Evolutionary conservation across 352 stramenopile species (phyloP), one percentile per base, ranked within the genome.

Genomic region (Thalassiosira livingstoniorum): DNA sequence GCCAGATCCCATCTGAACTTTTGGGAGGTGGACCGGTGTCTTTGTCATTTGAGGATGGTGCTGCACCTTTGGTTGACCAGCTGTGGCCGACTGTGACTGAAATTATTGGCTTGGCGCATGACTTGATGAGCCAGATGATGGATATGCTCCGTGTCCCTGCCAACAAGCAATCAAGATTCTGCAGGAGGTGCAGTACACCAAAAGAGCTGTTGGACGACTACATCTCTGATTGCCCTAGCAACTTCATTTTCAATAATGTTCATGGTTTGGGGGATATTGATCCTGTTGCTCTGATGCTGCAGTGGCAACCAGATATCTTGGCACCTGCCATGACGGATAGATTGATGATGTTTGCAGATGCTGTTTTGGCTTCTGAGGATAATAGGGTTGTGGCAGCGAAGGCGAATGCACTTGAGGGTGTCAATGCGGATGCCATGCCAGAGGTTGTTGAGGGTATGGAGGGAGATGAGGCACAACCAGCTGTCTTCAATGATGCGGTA

Each of bases 11-110:
- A 58, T 58, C 11, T 11, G 47, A 58, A 58, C 27, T 5, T 58
- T 29, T 58, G 5, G 27, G 27, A 27, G 47, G 47, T 58, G 47
- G 47, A 58, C 47, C 47, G 10, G 47, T 58, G 11, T n/a, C 21
- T 25, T 10, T 58, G 21, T 58, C 47, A 25, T 27, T 58, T 7
- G 47, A 23, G 10, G 27, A 27, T 29, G n/a, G 27, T 58, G 47
- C 47, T 25, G 47, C 47, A 29, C 47, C 47, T 58, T 7, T 58
- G n/a, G 47, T 23, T 23, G 47, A 58, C 7, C 47, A 58, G n/a
- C 47, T 58, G 10, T 58, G 47, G 47, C 18, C 18, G 42, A 58
- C 47, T 58, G 47, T 58, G 47, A 58, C 7, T 7, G 39, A 47
- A 18, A 15, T 47, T 15, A 47, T 47, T 47, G 7, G 7, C 7